A percentile compares a stretch with the other conserved stretches of the same genome.
phyloP scores from a whole-genome alignment of 2,329 filamentous ascomycete species.

The Colletotrichum liaoningense region DNA sequence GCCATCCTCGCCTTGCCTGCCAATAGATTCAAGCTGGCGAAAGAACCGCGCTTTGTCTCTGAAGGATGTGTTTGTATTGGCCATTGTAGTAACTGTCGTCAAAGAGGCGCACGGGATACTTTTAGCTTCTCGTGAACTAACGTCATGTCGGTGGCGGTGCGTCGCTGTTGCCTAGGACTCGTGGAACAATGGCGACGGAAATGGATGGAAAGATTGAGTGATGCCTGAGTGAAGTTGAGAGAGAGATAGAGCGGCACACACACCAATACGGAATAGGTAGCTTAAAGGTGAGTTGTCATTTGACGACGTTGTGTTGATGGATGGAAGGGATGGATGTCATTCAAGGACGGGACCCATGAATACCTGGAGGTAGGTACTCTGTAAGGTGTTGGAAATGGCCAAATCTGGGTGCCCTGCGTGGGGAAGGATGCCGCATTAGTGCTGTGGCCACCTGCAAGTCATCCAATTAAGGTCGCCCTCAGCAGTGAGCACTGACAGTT shows the following conservation, averaged over 20 bases:
- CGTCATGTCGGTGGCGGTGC: constrained; percentile 19
- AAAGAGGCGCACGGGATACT: constrained; percentile 10
- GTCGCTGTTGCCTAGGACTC: constrained; percentile 8
- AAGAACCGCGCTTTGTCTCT: constrained; percentile 61
- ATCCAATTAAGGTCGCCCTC: constrained; percentile 20
- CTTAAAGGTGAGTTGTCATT: constrained; percentile 7
- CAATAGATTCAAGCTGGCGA: constrained; percentile 48
- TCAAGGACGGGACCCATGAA: constrained; percentile 9
- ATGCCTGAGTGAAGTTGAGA: not conserved
- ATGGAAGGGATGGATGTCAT: constrained; percentile 28
- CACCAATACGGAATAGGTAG: not conserved
- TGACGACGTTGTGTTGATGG: constrained; percentile 10
- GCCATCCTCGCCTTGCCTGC: constrained; percentile 38
- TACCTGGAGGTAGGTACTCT: not conserved
- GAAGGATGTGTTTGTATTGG: constrained; percentile 37
- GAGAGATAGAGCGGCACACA: not conserved
- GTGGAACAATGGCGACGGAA: not conserved
- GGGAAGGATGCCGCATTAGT: constrained; percentile 25
- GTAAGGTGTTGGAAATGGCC: constrained; percentile 4
- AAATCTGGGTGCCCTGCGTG: constrained; percentile 8
- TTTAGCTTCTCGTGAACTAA: not conserved
- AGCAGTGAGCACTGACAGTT: constrained; percentile 34
- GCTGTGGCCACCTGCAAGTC: constrained; percentile 24
- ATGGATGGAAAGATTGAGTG: not conserved
- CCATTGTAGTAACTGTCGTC: constrained; percentile 37